These are phyloP conservation scores for Zea mays DNA, from an alignment of 176 grass and related monocot species.

Conservation along the genomic window DNA sequence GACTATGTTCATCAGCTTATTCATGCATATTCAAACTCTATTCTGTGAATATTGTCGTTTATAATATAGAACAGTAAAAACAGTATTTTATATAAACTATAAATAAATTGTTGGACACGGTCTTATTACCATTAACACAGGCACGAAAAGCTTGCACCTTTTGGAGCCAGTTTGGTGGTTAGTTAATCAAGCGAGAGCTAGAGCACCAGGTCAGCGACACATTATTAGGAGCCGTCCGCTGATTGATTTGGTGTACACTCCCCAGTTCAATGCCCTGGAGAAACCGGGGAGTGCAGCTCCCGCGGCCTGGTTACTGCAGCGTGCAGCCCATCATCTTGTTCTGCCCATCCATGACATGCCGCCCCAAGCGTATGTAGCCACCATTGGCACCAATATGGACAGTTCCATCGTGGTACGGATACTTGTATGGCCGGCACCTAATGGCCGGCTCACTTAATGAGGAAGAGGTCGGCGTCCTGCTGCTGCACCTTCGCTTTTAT, in stretches of 20 bases:
- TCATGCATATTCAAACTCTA: too few species aligned
- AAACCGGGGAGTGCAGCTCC: not conserved
- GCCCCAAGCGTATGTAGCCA: not conserved
- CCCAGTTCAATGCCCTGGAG: not conserved
- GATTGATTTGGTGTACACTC: not conserved
- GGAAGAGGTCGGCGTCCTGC: not conserved
- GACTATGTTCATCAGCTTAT: not conserved
- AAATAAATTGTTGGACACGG: too few species aligned
- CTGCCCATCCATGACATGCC: too few species aligned
- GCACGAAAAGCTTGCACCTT: constrained; percentile 5
- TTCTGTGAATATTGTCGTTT: too few species aligned
- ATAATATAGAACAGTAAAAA: too few species aligned
- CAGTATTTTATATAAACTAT: too few species aligned
- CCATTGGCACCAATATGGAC: not conserved
- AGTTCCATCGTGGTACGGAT: not conserved
- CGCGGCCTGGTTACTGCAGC: too few species aligned
- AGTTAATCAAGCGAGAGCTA: not conserved
- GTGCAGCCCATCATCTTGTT: not conserved
- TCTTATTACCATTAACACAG: not conserved
- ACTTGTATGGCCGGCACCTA: not conserved
- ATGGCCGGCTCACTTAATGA: not conserved
- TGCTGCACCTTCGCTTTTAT: not conserved
- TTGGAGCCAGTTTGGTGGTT: not conserved
- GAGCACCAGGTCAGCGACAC: not conserved
- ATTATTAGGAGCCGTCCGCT: not conserved